Base-by-base conservation (phyloP, 73 alveolate genomes). In the Tetrahymena elliotti region DNA sequence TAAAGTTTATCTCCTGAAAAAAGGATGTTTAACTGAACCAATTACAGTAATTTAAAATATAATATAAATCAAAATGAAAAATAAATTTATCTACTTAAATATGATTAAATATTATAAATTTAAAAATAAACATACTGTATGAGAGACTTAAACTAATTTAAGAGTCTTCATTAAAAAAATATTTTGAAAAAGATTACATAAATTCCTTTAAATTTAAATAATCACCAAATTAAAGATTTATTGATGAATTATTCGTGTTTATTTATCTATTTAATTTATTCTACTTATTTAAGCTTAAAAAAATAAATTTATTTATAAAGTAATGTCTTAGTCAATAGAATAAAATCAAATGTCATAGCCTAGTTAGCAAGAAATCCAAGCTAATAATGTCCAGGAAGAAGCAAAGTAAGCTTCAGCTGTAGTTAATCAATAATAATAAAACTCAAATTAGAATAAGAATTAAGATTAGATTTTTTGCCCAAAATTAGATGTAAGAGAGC, bases 401-500 rank as follows among this genome's bases (percentile, higher is more conserved):
- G 0, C 13, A 18, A 27, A 68, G 33, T 68, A 16, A 68, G 11
- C 34, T 6, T 68, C 24, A 68, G 38, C 8, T 10, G 8, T 3
- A 24, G 36, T 0, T 22, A 68, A 68, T 68, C n/a, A 68, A 68
- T 24, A n/a, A 4, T 22, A 68, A 31, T 7, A n/a, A n/a, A 31
- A 2, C 10, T 68, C 36, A 68, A 68, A 22, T n/a, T 27, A 31
- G 15, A 36, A 68, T 22, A 22, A 68, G 20, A 68, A 24, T 68
- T n/a, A 68, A 1, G 88, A 68, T 68, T 6, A 27, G 11, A 68
- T 68, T 68, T 68, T 24, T 31, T 68, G 88, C 20, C 36, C 88
- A 24, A 68, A 94, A 88, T 88, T 47, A 39, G 93, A 94, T 94
- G 68, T 94, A 11, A 94, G 96, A 88, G 96, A 94, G 35, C 84